Base-by-base conservation (phyloP, 495 filamentous ascomycete species). In the Penicillium herquei region DNA sequence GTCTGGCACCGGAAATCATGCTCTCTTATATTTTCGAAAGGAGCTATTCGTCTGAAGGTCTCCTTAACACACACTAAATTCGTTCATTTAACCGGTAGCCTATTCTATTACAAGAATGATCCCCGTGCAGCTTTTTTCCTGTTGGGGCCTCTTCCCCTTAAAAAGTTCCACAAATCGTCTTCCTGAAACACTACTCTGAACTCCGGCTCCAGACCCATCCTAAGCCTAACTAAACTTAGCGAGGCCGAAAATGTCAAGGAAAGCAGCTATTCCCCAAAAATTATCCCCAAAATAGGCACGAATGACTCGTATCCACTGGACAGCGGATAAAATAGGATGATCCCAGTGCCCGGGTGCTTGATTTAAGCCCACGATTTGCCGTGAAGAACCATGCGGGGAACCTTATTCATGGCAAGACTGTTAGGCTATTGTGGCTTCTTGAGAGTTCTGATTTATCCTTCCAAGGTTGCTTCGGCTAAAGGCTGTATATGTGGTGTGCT, bases 81-180 rank as follows among this genome's bases (percentile, higher is more conserved):
- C 21, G 21, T 26, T 26, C 4, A 44, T 44, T 46, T 46, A 46
- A 33, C 43, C 43, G 43, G 43, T 46, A 46, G 43, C 21, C 43
- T 46, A 46, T 46, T 46, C 43, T 46, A 0, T 46, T 46, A 21
- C 21, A 46, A 13, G 26, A 7, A 32, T n/a, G 5, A n/a, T 14
- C 9, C 43, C 43, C 43, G 43, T 46, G 43, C 9, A 16, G 30
- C 26, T 32, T 31, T 14, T 14, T 9, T 32, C 11, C 10, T 8
- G 13, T 12, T 26, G 43, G 26, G 14, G 31, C 11, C 26, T 16
- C 11, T 26, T 46, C 21, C 31, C 12, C 14, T 5, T 26, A 32
- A n/a, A n/a, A 46, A 46, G 43, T 46, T 46, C 43, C 43, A 46
- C 43, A 46, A 46, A 46, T 46, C 1, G 43, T 46, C 12, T 46